Percentiles rank a stretch among this genome's conserved stretches.
Evolutionary conservation across 2,329 filamentous ascomycete genomes (phyloP).

Genomic region (Trichoderma sp.): DNA sequence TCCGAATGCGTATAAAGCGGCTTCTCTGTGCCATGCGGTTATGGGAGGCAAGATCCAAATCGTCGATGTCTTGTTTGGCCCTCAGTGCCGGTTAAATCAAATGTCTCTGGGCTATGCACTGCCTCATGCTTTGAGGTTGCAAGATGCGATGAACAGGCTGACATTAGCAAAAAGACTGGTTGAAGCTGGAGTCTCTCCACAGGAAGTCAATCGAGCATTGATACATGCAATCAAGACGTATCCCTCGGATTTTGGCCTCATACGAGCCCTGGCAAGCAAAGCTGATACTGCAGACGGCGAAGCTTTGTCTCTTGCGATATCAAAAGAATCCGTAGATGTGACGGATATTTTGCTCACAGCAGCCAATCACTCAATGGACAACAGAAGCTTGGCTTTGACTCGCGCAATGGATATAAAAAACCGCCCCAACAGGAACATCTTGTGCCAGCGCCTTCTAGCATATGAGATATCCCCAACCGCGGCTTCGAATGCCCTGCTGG

Average conservation of each 20-base stretch:
- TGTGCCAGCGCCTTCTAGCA: slow-evolving; percentile 52
- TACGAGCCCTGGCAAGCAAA: slow-evolving; percentile 49
- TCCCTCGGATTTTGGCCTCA: slow-evolving; percentile 53
- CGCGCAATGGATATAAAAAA: slow-evolving; percentile 50
- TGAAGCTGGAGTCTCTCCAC: slow-evolving; percentile 51
- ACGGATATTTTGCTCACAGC: slow-evolving; percentile 50
- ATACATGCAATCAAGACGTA: slow-evolving; percentile 54
- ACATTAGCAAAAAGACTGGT: slow-evolving; percentile 56
- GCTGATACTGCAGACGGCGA: slow-evolving; percentile 57
- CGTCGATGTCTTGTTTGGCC: slow-evolving; percentile 53
- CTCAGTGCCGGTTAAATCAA: slow-evolving; percentile 43
- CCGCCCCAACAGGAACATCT: slow-evolving; percentile 45
- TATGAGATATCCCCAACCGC: slow-evolving; percentile 51
- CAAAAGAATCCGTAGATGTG: slow-evolving; percentile 50
- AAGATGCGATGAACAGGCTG: slow-evolving; percentile 55
- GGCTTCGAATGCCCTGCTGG: slow-evolving; percentile 55
- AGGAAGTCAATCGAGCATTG: slow-evolving; percentile 56
- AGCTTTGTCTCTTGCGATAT: slow-evolving; percentile 52
- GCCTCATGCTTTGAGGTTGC: slow-evolving; percentile 56
- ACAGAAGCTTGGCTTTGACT: slow-evolving; percentile 48
- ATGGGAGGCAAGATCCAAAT: slow-evolving; percentile 50
- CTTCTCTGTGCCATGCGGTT: slow-evolving; percentile 56
- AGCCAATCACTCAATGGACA: slow-evolving; percentile 43
- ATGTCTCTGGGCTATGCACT: slow-evolving; percentile 54
- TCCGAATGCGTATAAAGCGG: slow-evolving; percentile 57